Evolutionary conservation across 1,284 basidiomycete species (phyloP).

Genomic region (Ustilago nuda): DNA sequence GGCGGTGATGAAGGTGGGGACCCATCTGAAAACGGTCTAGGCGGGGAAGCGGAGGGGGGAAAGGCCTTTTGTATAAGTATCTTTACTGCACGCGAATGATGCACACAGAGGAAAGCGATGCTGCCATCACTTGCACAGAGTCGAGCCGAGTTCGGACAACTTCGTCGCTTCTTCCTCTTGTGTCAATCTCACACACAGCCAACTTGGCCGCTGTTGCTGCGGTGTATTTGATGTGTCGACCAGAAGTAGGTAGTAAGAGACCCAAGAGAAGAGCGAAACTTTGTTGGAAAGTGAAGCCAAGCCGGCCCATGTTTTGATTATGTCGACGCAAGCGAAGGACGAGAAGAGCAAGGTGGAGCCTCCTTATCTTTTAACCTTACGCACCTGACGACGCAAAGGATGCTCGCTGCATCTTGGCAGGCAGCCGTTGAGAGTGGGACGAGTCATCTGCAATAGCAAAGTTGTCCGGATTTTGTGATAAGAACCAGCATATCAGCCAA

Average conservation of each 20-base stretch:
- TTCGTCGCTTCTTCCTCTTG: not conserved
- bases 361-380: slow-evolving; percentile 26
- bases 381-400: slow-evolving; percentile 42
- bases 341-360: not conserved
- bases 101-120: not conserved
- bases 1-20: slow-evolving; percentile 69
- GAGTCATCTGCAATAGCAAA: not conserved
- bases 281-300: not conserved
- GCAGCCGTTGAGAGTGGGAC: not conserved
- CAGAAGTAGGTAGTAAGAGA: not conserved
- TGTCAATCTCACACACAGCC: too few species aligned
- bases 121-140: slow-evolving; percentile 5
- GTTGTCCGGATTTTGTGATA: slow-evolving; percentile 26
- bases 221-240: not conserved
- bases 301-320: not conserved
- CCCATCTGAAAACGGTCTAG: not conserved
- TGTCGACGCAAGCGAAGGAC: not conserved
- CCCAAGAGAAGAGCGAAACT: not conserved
- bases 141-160: slow-evolving; percentile 3
- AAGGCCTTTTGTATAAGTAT: slow-evolving; percentile 5
- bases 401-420: slow-evolving; percentile 10
- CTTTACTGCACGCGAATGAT: not conserved
- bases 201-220: slow-evolving; percentile 1
- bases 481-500: slow-evolving; percentile 13
- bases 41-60: slow-evolving; percentile 69